Base-by-base conservation (phyloP, 805 yeast species). In the Spathaspora arborariae region DNA sequence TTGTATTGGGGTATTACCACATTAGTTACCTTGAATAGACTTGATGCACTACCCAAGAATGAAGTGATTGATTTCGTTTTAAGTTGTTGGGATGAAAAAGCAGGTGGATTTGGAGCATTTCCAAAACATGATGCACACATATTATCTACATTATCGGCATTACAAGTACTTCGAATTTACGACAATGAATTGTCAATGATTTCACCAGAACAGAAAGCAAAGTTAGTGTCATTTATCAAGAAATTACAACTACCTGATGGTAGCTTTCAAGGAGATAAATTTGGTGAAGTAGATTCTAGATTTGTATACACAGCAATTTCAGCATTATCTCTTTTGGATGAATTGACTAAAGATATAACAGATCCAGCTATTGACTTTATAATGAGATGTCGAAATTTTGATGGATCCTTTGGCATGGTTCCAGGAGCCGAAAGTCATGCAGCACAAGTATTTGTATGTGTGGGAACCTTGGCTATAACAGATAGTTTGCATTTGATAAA, bases 371-470 rank as follows among this genome's bases (percentile, higher is more conserved):
- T 80, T 1, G 68, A 68, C 0, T 92, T 81, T 65, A 78, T 92
- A 1, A 54, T 76, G 44, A 59, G 60, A 33, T 94, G 99, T 64
- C 84, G 78, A 51, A 94, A 94, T 63, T 92, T 89, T 60, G 99
- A 94, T 62, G 99, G 99, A 3, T 96, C 96, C 0, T 94, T 86
- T 72, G 99, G 99, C 0, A 72, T 88, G 65, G 81, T 81, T 7
- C 98, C 99, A 0, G 97, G 96, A 0, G 92, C 96, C 0, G 99
- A 94, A 63, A 82, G 92, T 40, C 99, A 94, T 64, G 84, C 96
- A 1, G 97, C 97, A 0, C 96, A 88, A 63, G 86, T 84, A 0
- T 90, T 89, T 56, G 88, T 95, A 0, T 90, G 96, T 51, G 62
- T 94, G 1, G 98, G 85, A 0, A 76, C 95, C 0, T 69, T 94